phyloP scores from a whole-genome alignment of 176 grass and related monocot genomes.

The Oryza rufipogon region DNA sequence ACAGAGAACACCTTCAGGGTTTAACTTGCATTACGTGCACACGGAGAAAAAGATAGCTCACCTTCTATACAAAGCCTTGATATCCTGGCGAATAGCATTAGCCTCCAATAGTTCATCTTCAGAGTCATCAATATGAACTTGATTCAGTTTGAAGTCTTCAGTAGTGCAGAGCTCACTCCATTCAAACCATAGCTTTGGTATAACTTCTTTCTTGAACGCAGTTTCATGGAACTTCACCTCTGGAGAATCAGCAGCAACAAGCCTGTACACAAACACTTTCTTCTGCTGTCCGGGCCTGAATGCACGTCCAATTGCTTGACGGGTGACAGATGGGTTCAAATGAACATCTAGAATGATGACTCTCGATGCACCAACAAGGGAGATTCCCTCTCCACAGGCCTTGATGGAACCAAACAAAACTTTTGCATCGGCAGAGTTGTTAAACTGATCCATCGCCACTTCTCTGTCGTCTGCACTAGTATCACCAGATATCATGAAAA shows the following conservation, averaged over 20 bases:
- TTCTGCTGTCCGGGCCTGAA: constrained; percentile 87
- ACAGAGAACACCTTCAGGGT: neutral
- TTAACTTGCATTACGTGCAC: neutral
- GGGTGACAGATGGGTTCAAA: constrained; percentile 94
- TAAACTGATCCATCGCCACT: constrained; percentile 72
- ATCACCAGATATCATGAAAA: constrained; percentile 86
- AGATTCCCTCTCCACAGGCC: constrained; percentile 98
- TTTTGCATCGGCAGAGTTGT: constrained; percentile 80
- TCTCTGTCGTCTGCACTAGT: constrained; percentile 78
- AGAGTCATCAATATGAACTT: constrained; percentile 56
- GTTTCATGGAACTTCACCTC: constrained; percentile 66
- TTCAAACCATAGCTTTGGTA: constrained; percentile 94
- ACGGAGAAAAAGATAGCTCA: constrained; percentile 10
- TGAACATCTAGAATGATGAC: constrained; percentile 89
- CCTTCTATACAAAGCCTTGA: constrained; percentile 84
- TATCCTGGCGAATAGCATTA: constrained; percentile 61
- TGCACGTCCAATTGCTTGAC: constrained; percentile 89
- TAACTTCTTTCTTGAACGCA: constrained; percentile 84
- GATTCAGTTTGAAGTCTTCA: constrained; percentile 69
- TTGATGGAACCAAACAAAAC: constrained; percentile 94
- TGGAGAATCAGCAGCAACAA: constrained; percentile 75
- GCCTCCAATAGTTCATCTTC: constrained; percentile 72
- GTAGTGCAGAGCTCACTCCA: constrained; percentile 73
- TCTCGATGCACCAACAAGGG: constrained; percentile 86
- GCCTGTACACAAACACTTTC: constrained; percentile 87